Percentiles rank a stretch among this genome's conserved stretches.
Evolutionary conservation across 1,284 basidiomycete species (phyloP).

Genomic region (Leucocoprinus gongylophorus): DNA sequence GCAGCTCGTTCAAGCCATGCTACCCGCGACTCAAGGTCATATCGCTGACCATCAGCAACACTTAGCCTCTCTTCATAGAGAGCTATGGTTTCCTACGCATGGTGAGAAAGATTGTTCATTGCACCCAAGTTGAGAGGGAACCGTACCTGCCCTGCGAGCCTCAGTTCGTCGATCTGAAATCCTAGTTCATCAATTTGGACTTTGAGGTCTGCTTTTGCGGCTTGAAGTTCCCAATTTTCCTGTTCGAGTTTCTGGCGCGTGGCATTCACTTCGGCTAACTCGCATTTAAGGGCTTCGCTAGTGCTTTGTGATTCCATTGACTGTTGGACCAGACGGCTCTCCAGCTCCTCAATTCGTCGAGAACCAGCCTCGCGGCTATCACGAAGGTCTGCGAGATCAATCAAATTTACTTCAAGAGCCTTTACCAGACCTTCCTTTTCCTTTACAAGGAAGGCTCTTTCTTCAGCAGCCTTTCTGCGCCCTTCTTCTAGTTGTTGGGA

Average conservation of each 20-base stretch:
- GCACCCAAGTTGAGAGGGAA: not conserved
- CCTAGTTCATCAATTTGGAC: slow-evolving; percentile 42
- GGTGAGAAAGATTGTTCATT: not conserved
- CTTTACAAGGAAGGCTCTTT: not conserved
- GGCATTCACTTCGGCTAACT: slow-evolving; percentile 11
- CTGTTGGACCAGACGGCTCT: not conserved
- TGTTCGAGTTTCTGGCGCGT: slow-evolving; percentile 44
- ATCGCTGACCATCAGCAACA: slow-evolving; percentile 61
- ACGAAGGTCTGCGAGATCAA: not conserved
- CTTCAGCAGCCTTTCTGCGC: not conserved
- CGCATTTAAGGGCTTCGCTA: not conserved
- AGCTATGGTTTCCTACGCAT: slow-evolving; percentile 77
- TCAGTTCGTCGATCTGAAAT: slow-evolving; percentile 71
- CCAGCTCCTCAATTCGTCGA: slow-evolving; percentile 4
- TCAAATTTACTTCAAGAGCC: not conserved
- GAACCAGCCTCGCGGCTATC: not conserved
- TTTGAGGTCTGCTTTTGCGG: slow-evolving; percentile 1
- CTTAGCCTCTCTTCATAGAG: slow-evolving; percentile 86
- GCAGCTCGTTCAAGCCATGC: slow-evolving; percentile 55
- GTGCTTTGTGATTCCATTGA: slow-evolving; percentile 3
- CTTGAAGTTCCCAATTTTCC: slow-evolving; percentile 38
- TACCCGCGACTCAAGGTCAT: slow-evolving; percentile 71
- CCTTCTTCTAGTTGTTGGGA: slow-evolving; percentile 1
- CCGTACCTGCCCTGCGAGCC: slow-evolving; percentile 73
- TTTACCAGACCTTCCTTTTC: slow-evolving; percentile 12